Evolutionary conservation across 805 yeast genomes (phyloP), one percentile per base, ranked within the genome.

Genomic region (Yamadazyma nakazawae): DNA sequence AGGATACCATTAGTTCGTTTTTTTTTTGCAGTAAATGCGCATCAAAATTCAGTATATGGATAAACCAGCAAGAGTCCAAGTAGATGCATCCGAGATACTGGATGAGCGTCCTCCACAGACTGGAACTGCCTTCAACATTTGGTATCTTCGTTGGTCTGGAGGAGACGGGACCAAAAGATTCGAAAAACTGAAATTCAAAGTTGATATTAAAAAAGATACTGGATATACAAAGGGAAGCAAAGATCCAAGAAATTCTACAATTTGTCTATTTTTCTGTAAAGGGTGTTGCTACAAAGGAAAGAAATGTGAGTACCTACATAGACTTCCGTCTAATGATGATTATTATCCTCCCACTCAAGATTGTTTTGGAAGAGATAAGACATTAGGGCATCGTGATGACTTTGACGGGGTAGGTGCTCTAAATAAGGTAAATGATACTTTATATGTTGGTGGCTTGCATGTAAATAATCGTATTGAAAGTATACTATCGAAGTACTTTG

Each of bases 321-420:
- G 96, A 43, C 60, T 87, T 6, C 98, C 99, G 0, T 47, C 56
- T 3, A 77, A 73, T 0, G 58, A 63, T 6, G 97, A 91, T 57
- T 63, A 71, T 34, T 72, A 72, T 39, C 75, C 82, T 2, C 75
- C 84, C 1, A 80, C 89, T 0, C 74, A 80, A 21, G 99, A 92
- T 65, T 91, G 97, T 58, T 92, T 92, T 72, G 98, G 97, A 1
- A 70, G 99, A 49, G 96, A 88, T 58, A 88, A 86, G 62, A 85
- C 85, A 52, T 73, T 85, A 1, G 85, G 81, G 40, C 88, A 88
- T 57, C 70, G 90, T 54, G 97, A 92, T 54, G 98, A 92, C 64
- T 90, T 90, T 97, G 81, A 85, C 25, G 99, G 99, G 30, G 84
- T 90, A 2, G 99, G 98, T 0, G 82, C 88, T 19, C 82, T 92